phyloP scores from a whole-genome alignment of 352 stramenopile genomes.

The Stramenopiles sp. region DNA sequence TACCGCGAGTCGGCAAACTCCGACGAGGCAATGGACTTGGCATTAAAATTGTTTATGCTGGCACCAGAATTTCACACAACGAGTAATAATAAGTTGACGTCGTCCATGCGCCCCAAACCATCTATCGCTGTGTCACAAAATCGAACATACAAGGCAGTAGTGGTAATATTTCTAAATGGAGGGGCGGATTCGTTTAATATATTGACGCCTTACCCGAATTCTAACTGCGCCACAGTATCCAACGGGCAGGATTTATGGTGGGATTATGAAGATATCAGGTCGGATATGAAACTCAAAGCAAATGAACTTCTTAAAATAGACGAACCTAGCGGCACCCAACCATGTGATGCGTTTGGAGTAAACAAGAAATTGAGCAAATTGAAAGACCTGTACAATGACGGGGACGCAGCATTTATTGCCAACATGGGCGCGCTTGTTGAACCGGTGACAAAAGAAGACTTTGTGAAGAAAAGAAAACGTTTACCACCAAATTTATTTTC shows the following conservation, averaged over 20 bases:
- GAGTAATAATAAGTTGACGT: constrained; percentile 13
- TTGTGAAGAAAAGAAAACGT: constrained; percentile 25
- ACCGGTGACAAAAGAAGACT: constrained; percentile 29
- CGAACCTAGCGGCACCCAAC: constrained; percentile 25
- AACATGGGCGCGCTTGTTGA: constrained; percentile 37
- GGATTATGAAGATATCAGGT: constrained; percentile 26
- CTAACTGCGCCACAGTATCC: no score
- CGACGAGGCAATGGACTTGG: no score
- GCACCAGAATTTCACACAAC: constrained; percentile 35
- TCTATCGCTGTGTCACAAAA: not conserved
- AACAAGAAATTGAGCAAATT: constrained; percentile 26
- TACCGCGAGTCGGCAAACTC: no score
- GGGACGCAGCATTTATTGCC: constrained; percentile 28
- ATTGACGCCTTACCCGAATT: constrained; percentile 29
- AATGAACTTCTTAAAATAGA: constrained; percentile 25
- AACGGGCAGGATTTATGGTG: constrained; percentile 21
- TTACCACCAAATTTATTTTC: constrained; percentile 30
- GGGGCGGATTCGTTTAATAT: constrained; percentile 33
- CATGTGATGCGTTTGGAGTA: constrained; percentile 34
- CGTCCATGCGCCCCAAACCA: not conserved
- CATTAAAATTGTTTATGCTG: constrained; percentile 27
- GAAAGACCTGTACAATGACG: constrained; percentile 31
- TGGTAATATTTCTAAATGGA: constrained; percentile 33
- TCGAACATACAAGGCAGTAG: constrained; percentile 31
- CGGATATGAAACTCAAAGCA: constrained; percentile 24